Base-by-base conservation (phyloP, 371 early-diverging fungal species). In the Rhizopus delemar region DNA sequence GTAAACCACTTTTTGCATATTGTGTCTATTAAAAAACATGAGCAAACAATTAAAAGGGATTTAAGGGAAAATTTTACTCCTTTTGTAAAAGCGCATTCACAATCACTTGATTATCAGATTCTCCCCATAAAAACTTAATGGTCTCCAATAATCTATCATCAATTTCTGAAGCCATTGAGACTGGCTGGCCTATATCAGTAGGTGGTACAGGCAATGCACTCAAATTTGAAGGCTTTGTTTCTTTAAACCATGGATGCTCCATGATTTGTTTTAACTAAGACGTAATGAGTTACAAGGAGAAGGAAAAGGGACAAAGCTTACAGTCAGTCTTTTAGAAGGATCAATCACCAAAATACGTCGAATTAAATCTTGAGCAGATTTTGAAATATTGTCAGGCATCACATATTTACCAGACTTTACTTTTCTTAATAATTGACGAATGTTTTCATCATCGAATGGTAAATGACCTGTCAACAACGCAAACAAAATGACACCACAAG, bases 371-470 rank as follows among this genome's bases (percentile, higher is more conserved):
- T 86, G 77, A 8, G 91, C 89, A 8, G 72, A 75, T 2, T 73
- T 61, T 46, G 86, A 81, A 49, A 91, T 82, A 48, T 85, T 78
- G 12, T 88, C 84, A 2, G 92, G 91, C 77, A 93, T 80, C 5
- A 61, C 54, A 49, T 77, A 80, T 63, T 73, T 74, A 7, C 80
- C 80, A 35, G 74, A 62, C 38, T 75, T 80, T 22, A 90, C 91
- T 73, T 92, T 93, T 53, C 74, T 75, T 49, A 79, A 82, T 51
- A 93, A 63, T 22, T 92, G 77, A 6, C 92, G 87, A 53, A 86
- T 78, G 56, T 87, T 93, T 53, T 82, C 86, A 71, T 92, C 94
- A 58, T 92, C 91, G 71, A 93, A 87, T 3, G 94, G 94, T 57
- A 95, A 83, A 53, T 87, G 81, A 2, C 92, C 92, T 34, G 83